A percentile compares a stretch with the other conserved stretches of the same genome.
Evolutionary conservation across 1,284 basidiomycete genomes (phyloP).

Genomic region (Inonotus obliquus): DNA sequence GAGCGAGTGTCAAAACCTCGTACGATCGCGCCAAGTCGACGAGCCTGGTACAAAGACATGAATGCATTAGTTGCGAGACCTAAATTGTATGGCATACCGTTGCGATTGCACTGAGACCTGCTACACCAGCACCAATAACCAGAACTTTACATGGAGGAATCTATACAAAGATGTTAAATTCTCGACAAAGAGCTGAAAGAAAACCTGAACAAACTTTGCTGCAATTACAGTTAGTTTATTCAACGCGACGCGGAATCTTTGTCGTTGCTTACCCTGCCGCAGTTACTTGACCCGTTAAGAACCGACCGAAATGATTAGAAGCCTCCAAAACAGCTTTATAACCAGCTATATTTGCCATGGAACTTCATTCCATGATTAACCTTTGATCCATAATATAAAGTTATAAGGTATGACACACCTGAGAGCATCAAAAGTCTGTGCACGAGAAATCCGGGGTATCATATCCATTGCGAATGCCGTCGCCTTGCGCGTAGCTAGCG

Average conservation of each 20-base stretch:
- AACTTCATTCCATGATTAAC: constrained; percentile 38
- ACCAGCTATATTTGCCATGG: constrained; percentile 87
- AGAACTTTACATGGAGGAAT: constrained; percentile 83
- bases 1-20: constrained; percentile 82
- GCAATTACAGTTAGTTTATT: constrained; percentile 2
- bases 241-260: neutral
- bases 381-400: neutral
- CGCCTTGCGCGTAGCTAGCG: constrained; percentile 55
- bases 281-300: constrained; percentile 84
- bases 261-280: constrained; percentile 64
- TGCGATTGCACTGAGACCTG: constrained; percentile 79
- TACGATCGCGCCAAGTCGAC: constrained; percentile 79
- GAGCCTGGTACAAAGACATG: constrained; percentile 42
- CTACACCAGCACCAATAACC: constrained; percentile 83
- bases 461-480: constrained; percentile 81
- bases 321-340: constrained; percentile 87
- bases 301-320: constrained; percentile 81
- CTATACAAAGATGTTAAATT: constrained; percentile 32
- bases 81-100: constrained; percentile 44
- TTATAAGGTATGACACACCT: constrained; percentile 39
- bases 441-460: constrained; percentile 83
- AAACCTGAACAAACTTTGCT: constrained; percentile 22
- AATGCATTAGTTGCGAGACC: neutral
- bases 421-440: constrained; percentile 81
- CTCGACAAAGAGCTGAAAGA: constrained; percentile 9